These are phyloP conservation scores for Cinnamomum micranthum DNA, from an alignment of 164 flowering plant species.

Conservation along the genomic window DNA sequence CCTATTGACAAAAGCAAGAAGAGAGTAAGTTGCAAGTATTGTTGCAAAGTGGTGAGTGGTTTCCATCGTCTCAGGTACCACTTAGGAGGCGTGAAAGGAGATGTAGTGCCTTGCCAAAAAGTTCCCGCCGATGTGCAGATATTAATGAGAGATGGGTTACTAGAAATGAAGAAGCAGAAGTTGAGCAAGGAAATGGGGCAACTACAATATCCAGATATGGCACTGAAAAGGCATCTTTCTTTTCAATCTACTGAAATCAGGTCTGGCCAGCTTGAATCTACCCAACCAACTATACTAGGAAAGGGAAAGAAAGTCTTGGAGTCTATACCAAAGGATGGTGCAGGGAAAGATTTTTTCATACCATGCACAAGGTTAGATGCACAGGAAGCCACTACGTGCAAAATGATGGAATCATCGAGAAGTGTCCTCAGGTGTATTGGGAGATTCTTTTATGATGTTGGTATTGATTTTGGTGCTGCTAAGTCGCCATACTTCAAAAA, in stretches of 20 bases:
- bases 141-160: constrained; percentile 23
- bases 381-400: constrained; percentile 2
- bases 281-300: constrained; percentile 1
- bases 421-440: constrained; percentile 34
- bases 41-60: constrained; percentile 41
- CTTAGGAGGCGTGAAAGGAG: constrained; percentile 46
- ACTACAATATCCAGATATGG: constrained; percentile 13
- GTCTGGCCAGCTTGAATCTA: constrained; percentile 12
- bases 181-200: constrained; percentile 21
- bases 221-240: constrained; percentile 14
- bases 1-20: constrained; percentile 22
- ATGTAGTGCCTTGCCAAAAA: constrained; percentile 37
- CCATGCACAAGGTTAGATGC: not conserved
- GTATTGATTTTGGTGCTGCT: constrained; percentile 36
- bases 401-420: constrained; percentile 12
- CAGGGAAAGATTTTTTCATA: not conserved
- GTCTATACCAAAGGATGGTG: not conserved
- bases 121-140: constrained; percentile 40
- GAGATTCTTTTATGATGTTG: constrained; percentile 48
- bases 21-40: constrained; percentile 47
- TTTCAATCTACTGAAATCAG: constrained; percentile 10
- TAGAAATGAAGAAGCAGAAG: constrained; percentile 15
- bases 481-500: constrained; percentile 36
- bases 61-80: constrained; percentile 48
- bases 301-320: constrained; percentile 13